A percentile compares a stretch with the other conserved stretches of the same genome.
phyloP scores from a whole-genome alignment of 352 stramenopile genomes.

The Blastocystis sp. region DNA sequence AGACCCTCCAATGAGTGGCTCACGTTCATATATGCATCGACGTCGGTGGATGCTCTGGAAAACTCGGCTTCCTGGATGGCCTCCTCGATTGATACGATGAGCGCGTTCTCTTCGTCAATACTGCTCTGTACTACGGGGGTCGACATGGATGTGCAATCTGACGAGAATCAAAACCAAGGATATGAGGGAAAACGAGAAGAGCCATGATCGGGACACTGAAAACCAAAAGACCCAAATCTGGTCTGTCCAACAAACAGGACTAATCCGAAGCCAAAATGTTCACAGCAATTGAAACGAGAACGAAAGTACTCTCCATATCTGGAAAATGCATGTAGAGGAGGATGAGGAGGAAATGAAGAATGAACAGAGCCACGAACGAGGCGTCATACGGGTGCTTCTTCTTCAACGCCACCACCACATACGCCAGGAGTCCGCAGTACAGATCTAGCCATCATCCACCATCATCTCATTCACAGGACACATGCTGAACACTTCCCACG shows the following conservation, averaged over 20 bases:
- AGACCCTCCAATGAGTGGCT: slow-evolving; percentile 46
- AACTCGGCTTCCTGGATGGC: slow-evolving; percentile 12
- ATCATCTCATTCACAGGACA: not conserved
- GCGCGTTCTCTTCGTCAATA: slow-evolving; percentile 23
- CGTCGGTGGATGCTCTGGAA: not conserved
- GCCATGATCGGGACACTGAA: not conserved
- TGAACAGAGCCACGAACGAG: not conserved
- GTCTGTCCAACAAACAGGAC: not conserved
- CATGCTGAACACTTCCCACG: not conserved
- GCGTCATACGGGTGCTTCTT: not conserved
- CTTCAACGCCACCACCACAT: not conserved
- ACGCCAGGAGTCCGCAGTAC: slow-evolving; percentile 29
- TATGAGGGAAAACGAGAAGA: not conserved
- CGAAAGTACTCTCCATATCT: not conserved
- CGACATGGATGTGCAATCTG: not conserved
- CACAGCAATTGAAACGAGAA: not conserved
- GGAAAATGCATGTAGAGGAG: not conserved
- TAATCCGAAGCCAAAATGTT: not conserved
- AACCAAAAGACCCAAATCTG: not conserved
- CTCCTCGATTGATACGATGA: slow-evolving; percentile 10
- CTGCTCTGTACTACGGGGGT: not conserved
- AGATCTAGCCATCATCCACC: not conserved
- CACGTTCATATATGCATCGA: slow-evolving; percentile 18
- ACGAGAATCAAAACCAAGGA: not conserved
- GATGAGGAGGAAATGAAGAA: not conserved